A percentile compares a stretch with the other conserved stretches of the same genome.
phyloP scores from a whole-genome alignment of 225 moss, liverwort and hornwort species.

The Marchantia paleacea region DNA sequence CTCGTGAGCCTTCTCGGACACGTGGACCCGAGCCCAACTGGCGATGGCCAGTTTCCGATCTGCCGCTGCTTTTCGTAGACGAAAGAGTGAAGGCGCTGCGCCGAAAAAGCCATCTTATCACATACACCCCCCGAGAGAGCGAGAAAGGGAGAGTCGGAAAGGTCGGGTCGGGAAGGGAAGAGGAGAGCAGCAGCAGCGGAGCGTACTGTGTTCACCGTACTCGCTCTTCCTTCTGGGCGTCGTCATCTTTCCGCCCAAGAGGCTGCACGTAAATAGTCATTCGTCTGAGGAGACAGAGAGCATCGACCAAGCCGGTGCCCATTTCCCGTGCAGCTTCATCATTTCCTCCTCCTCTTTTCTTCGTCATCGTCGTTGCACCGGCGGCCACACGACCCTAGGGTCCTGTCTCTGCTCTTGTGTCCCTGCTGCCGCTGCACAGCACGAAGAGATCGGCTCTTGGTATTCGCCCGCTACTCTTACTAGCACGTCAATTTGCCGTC shows the following conservation, averaged over 20 bases:
- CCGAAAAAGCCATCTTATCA: background rate
- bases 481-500: background rate
- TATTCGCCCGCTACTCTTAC: background rate
- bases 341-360: background rate
- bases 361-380: background rate
- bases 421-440: background rate
- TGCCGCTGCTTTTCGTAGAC: background rate
- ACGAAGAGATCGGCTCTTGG: conserved; percentile 7
- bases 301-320: background rate
- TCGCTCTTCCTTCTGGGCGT: background rate
- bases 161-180: background rate
- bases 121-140: background rate
- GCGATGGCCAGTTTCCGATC: conserved; percentile 4
- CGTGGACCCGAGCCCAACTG: background rate
- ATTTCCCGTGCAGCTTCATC: conserved; percentile 7
- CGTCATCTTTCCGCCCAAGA: background rate
- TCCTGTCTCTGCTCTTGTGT: background rate
- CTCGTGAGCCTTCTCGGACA: background rate
- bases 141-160: background rate
- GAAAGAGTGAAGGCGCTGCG: background rate
- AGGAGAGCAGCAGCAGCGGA: background rate
- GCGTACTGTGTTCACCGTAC: background rate
- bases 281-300: background rate
- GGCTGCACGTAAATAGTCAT: background rate
- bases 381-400: background rate